Evolutionary conservation across 768 basidiomycete species (phyloP), one percentile per base, ranked within the genome.

Genomic region (Amanita polypyramis): DNA sequence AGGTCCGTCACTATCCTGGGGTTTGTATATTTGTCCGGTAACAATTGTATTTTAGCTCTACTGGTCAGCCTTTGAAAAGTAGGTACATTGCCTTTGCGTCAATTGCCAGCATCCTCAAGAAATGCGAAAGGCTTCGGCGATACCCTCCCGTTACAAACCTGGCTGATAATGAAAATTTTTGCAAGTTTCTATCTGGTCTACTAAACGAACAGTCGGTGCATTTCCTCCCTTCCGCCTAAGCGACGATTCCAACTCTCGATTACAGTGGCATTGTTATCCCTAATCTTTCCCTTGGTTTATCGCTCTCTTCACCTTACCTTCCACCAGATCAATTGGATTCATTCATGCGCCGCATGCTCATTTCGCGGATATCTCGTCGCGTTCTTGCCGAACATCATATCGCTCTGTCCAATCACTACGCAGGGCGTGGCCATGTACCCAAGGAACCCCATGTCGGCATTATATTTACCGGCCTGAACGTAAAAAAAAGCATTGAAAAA

Each of bases 351-450:
- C 79, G 90, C 19, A 95, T 95, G 91, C 74, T 95, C 8, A 76
- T 90, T 42, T 93, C 91, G 2, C 76, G 91, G 45, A 92, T 93
- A 61, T 92, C 90, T 10, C 76, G 91, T 17, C 80, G 91, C 27
- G 92, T 95, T 27, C 74, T 95, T 19, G 86, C 80, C 3, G 88
- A 93, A 59, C 91, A 95, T 55, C 91, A 95, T 55, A 77, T 93
- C 45, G 85, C 88, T 1, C 70, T 95, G 4, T 85, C 89, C 5
- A 72, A 76, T 49, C 75, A 73, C 21, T 69, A 78, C 49, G 63
- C 61, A 52, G 64, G 72, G 39, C 55, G 62, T 15, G 53, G 60
- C 4, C 59, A 73, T 35, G 49, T 55, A 9, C 60, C 62, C 6
- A 66, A 60, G 40, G 77, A 80, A 54, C 75, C 76, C 5, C 79